Evolutionary conservation across 331 rosid species (phyloP).

Genomic region (Cydonia oblonga): DNA sequence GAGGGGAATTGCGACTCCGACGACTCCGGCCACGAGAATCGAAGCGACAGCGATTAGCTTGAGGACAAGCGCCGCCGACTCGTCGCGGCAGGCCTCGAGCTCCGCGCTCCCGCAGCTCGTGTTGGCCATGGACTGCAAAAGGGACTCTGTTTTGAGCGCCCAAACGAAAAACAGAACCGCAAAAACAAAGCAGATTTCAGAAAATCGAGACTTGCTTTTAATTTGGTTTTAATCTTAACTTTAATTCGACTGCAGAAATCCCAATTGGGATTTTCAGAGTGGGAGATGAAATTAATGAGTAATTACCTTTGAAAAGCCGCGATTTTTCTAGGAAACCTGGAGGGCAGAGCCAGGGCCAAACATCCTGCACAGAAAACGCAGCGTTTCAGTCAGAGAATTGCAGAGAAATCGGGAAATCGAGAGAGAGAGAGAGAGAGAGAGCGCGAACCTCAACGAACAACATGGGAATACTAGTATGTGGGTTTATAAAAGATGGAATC

Average conservation of each 20-base stretch:
- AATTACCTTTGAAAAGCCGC: constrained; percentile 38
- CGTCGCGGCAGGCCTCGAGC: constrained; percentile 43
- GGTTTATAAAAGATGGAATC: background rate
- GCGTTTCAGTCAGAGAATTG: background rate
- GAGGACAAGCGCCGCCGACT: constrained; percentile 50
- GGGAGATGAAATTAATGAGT: background rate
- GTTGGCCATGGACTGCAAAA: constrained; percentile 41
- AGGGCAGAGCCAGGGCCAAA: constrained; percentile 39
- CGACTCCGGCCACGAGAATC: constrained; percentile 49
- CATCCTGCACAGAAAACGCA: constrained; percentile 28
- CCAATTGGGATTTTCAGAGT: background rate
- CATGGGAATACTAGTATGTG: constrained; percentile 29
- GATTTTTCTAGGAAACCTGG: constrained; percentile 14
- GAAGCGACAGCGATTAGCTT: constrained; percentile 62
- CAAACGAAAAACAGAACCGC: background rate
- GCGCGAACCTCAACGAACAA: constrained; percentile 44
- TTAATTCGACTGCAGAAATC: background rate
- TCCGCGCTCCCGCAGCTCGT: constrained; percentile 32
- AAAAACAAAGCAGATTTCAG: background rate
- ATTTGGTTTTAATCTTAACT: background rate
- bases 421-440: background rate
- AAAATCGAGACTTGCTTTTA: background rate
- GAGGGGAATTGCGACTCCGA: constrained; percentile 65
- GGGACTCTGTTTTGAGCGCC: constrained; percentile 18
- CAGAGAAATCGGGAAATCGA: background rate